Percentiles rank a stretch among this genome's conserved stretches.
Evolutionary conservation across 352 stramenopile genomes (phyloP).

Genomic region (Phytophthora hibernalis): DNA sequence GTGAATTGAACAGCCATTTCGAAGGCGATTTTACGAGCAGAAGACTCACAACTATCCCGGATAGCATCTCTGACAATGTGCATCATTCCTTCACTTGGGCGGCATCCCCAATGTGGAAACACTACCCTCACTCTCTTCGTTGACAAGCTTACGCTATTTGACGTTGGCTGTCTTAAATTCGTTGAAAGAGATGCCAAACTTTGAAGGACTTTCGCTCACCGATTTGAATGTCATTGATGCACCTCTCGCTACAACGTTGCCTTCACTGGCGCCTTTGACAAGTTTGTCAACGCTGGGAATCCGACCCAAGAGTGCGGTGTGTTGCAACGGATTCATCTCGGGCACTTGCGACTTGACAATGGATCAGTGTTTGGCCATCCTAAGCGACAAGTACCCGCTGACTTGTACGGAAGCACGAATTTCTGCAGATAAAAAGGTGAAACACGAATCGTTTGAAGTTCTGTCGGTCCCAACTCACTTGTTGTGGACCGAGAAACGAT

Average conservation of each 20-base stretch:
- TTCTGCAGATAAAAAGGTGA: slow-evolving; percentile 1
- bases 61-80: slow-evolving; percentile 38
- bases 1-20: slow-evolving; percentile 22
- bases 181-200: slow-evolving; percentile 20
- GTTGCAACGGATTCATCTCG: slow-evolving; percentile 40
- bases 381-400: slow-evolving; percentile 22
- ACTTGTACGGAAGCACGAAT: slow-evolving; percentile 20
- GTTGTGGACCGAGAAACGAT: slow-evolving; percentile 17
- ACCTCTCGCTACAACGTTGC: slow-evolving; percentile 5
- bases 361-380: slow-evolving; percentile 25
- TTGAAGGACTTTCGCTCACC: slow-evolving; percentile 23
- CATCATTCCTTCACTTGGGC: slow-evolving; percentile 41
- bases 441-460: slow-evolving; percentile 6
- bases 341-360: slow-evolving; percentile 19
- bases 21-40: slow-evolving; percentile 37
- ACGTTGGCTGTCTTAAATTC: slow-evolving; percentile 18
- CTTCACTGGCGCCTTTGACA: slow-evolving; percentile 18
- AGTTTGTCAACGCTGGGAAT: slow-evolving; percentile 27
- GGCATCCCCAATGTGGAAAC: slow-evolving; percentile 29
- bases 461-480: slow-evolving; percentile 3
- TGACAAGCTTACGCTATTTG: slow-evolving; percentile 40
- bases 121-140: slow-evolving; percentile 36
- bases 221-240: slow-evolving; percentile 31
- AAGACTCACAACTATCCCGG: slow-evolving; percentile 22
- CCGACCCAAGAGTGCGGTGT: slow-evolving; percentile 25